Evolutionary conservation across 306 rosid species (phyloP), one percentile per base, ranked within the genome.

Genomic region (Crotalaria pallida): DNA sequence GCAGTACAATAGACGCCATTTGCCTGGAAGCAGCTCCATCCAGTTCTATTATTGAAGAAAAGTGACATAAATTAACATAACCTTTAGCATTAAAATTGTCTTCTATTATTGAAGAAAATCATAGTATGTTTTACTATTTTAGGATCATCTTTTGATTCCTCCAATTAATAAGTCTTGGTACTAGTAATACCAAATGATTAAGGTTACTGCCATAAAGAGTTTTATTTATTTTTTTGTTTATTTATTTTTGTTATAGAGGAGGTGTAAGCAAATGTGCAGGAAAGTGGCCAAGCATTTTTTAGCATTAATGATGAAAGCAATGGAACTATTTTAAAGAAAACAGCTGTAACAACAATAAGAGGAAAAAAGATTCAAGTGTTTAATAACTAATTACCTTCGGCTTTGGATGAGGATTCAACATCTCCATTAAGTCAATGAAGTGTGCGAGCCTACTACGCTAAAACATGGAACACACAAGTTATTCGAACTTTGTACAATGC

Each of bases 401-500:
- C 85, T 79, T 87, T 71, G 96, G 79, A 79, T 94, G 87, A 65
- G 97, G 90, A 84, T 89, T 90, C 87, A 90, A 76, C 97, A 87
- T 87, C 88, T 94, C 97, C 92, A 94, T 83, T 53, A 94, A 81
- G 77, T 90, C 98, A 45, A 94, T 84, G 87, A 90, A 94, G 78
- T 94, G 88, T 29, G 96, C 87, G 66, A 94, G 90, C 80, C 92
- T 86, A 59, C 83, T 80, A 16, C 96, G 92, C 98, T 94, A 53
- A 63, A 82, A 81, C 71, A 88, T 51, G 21, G 24, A 72, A 69
- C 64, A 34, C 13, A 38, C 7, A 23, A 51, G 38, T 72, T 12
- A 79, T 80, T 72, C 60, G 47, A 68, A 40, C 61, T 16, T 22
- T 13, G 12, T 59, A 58, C 15, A 18, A 9, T 21, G 10, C 51